Evolutionary conservation across 1,284 basidiomycete species (phyloP).

Genomic region (Caloboletus inedulis): DNA sequence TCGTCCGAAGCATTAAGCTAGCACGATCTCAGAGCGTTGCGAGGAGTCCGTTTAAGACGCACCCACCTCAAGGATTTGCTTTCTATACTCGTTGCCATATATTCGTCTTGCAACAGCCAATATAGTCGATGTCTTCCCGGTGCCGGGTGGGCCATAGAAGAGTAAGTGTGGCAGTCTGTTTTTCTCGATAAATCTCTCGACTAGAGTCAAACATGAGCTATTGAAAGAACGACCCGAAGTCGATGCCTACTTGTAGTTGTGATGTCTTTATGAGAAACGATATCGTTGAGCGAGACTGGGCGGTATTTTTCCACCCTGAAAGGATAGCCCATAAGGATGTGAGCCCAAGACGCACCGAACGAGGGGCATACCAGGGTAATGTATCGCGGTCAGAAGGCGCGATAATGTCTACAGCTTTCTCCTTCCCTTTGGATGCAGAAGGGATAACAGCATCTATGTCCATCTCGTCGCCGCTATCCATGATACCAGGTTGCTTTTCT

Average conservation of each 20-base stretch:
- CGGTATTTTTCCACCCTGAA: slow-evolving; percentile 94
- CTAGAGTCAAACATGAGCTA: slow-evolving; percentile 42
- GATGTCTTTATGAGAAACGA: slow-evolving; percentile 94
- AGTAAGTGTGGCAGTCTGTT: slow-evolving; percentile 93
- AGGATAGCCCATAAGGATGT: neutral
- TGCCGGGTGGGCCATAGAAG: slow-evolving; percentile 97
- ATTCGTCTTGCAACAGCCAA: slow-evolving; percentile 94
- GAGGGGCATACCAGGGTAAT: slow-evolving; percentile 62
- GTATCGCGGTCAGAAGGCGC: slow-evolving; percentile 53
- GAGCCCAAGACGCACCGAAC: neutral
- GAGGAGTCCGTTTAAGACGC: neutral
- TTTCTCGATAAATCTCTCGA: slow-evolving; percentile 95
- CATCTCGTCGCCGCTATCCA: slow-evolving; percentile 56
- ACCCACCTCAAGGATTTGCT: slow-evolving; percentile 92
- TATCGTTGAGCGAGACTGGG: slow-evolving; percentile 83
- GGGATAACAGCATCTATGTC: slow-evolving; percentile 42
- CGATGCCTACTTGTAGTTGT: slow-evolving; percentile 79
- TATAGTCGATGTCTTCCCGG: slow-evolving; percentile 97
- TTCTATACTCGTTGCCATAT: slow-evolving; percentile 80
- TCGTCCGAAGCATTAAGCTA: slow-evolving; percentile 97
- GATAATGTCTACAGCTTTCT: slow-evolving; percentile 49
- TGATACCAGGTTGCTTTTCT: slow-evolving; percentile 23
- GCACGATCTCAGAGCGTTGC: slow-evolving; percentile 3
- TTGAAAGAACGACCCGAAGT: neutral
- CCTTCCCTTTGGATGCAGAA: slow-evolving; percentile 57